Conservation (phyloP, 345 rosid genomes). For the Ceriops tagal region DNA sequence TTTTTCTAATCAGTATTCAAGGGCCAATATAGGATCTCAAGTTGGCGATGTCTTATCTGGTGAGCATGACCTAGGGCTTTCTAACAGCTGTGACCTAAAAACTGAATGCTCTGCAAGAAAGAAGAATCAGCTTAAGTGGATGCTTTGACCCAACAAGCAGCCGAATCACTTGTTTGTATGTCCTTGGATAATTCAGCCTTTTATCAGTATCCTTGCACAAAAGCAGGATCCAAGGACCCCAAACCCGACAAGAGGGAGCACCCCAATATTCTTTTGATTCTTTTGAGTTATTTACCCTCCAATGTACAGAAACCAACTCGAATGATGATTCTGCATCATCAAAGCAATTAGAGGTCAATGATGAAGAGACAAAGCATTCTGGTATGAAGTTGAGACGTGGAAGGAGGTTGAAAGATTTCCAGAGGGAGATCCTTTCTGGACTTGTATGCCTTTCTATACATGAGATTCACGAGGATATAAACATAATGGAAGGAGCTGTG, state of each 20-base stretch:
- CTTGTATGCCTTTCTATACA: conserved; percentile 59
- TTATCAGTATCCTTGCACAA: conserved; percentile 16
- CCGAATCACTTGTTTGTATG: conserved; percentile 51
- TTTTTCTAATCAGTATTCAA: conserved; percentile 14
- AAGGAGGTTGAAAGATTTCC: conserved; percentile 78
- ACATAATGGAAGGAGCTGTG: conserved; percentile 61
- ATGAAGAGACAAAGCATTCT: conserved; percentile 40
- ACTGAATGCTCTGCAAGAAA: conserved; percentile 10
- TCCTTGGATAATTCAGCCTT: conserved; percentile 27
- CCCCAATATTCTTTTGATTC: conserved; percentile 54
- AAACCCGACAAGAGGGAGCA: conserved; percentile 26
- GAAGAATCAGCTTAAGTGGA: conserved; percentile 36
- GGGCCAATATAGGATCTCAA: conserved; percentile 19
- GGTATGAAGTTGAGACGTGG: conserved; percentile 65
- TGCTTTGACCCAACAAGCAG: conserved; percentile 45
- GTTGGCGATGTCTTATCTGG: conserved; percentile 10
- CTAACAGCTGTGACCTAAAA: conserved; percentile 17
- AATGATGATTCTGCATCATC: conserved; percentile 54
- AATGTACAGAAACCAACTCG: conserved; percentile 41
- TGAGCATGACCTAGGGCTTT: conserved; percentile 28
- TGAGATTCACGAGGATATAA: conserved; percentile 70
- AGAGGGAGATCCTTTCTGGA: conserved; percentile 64
- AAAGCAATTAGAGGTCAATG: conserved; percentile 46
- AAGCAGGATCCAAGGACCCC: conserved; percentile 21
- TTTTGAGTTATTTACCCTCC: conserved; percentile 48